Evolutionary conservation across 2,329 filamentous ascomycete species (phyloP).

Genomic region (Trichoderma aggressivum): DNA sequence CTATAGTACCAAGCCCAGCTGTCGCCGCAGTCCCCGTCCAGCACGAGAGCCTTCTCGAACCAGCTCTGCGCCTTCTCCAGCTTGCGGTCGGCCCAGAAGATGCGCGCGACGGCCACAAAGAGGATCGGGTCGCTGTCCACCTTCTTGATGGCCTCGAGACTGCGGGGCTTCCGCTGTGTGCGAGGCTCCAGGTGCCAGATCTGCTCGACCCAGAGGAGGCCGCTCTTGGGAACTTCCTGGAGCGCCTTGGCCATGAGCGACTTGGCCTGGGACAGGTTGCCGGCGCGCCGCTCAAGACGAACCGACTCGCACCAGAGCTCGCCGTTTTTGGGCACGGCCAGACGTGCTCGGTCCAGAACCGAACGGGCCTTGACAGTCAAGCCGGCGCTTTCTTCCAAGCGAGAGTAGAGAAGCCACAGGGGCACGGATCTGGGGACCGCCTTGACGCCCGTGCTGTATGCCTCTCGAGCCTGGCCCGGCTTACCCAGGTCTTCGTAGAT

Average conservation of each 20-base stretch:
- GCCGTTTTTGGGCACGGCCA: constrained; percentile 80
- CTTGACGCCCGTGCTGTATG: constrained; percentile 83
- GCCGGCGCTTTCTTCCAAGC: constrained; percentile 81
- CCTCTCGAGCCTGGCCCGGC: constrained; percentile 80
- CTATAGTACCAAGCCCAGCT: constrained; percentile 98
- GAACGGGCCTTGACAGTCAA: constrained; percentile 88
- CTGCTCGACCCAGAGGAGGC: constrained; percentile 86
- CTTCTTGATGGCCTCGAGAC: constrained; percentile 93
- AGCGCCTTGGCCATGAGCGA: constrained; percentile 90
- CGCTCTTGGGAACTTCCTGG: constrained; percentile 84
- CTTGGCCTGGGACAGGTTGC: constrained; percentile 79
- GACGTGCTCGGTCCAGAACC: constrained; percentile 84
- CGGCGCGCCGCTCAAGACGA: constrained; percentile 82
- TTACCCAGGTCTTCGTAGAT: constrained; percentile 86
- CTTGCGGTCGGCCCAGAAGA: constrained; percentile 92
- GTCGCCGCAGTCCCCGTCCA: constrained; percentile 85
- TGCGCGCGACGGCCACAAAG: constrained; percentile 87
- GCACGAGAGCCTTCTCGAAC: constrained; percentile 93
- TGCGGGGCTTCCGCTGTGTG: constrained; percentile 87
- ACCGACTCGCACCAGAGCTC: constrained; percentile 93
- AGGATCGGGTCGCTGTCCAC: constrained; percentile 87
- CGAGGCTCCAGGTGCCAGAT: constrained; percentile 93
- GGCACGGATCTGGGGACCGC: constrained; percentile 80
- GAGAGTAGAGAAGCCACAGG: constrained; percentile 84
- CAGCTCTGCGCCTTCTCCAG: constrained; percentile 93